Conservation (phyloP, 2,329 filamentous ascomycete genomes). For the Malbranchea zuffiana region DNA sequence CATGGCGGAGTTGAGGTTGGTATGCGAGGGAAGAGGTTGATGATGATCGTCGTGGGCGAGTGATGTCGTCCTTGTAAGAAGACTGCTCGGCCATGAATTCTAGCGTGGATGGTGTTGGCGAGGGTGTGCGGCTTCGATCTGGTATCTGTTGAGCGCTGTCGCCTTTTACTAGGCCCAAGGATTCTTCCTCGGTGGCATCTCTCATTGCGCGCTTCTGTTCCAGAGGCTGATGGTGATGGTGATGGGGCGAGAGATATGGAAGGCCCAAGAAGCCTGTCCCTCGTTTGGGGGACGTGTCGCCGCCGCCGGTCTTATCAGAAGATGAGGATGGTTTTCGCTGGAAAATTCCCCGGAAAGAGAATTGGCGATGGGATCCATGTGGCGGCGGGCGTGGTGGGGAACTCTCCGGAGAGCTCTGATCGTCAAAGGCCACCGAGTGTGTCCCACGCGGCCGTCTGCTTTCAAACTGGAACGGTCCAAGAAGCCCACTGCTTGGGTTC, state of each 20-base stretch:
- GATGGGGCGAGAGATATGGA: conserved; percentile 7
- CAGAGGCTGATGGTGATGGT: conserved; percentile 13
- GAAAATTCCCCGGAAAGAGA: conserved; percentile 87
- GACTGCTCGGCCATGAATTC: conserved; percentile 3
- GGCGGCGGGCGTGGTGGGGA: conserved; percentile 25
- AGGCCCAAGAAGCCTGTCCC: conserved; percentile 8
- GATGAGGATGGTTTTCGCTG: conserved; percentile 32
- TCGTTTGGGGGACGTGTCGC: background rate
- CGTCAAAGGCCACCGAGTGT: conserved; percentile 26
- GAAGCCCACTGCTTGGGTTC: background rate
- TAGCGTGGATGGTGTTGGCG: conserved; percentile 7
- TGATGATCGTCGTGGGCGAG: conserved; percentile 1
- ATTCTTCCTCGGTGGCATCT: conserved; percentile 68
- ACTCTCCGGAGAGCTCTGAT: conserved; percentile 12
- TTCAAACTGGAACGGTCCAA: conserved; percentile 4
- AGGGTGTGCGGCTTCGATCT: conserved; percentile 16
- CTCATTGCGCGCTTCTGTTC: conserved; percentile 28
- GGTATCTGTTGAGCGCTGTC: conserved; percentile 33
- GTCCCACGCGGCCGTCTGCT: conserved; percentile 22
- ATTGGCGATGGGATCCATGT: conserved; percentile 60
- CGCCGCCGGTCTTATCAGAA: background rate
- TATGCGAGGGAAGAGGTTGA: conserved; percentile 1
- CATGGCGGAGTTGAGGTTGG: background rate
- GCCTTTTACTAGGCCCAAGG: conserved; percentile 69
- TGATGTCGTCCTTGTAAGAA: background rate